Conservation (phyloP, 2,329 filamentous ascomycete species). For the Lasiodiplodia theobromae region DNA sequence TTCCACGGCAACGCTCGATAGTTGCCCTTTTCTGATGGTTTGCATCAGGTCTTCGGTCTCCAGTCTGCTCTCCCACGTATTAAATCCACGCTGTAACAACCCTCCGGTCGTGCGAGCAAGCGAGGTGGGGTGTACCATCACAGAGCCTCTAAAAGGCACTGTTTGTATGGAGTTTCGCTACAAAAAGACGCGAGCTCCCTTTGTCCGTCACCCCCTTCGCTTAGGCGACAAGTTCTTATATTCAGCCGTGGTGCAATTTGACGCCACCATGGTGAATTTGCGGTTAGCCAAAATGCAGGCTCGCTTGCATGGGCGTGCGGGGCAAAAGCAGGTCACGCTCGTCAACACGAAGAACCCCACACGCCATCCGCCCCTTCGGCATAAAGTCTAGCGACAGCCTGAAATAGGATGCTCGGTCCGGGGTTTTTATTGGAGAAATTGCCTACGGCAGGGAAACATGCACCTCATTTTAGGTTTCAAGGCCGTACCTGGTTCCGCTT, state of each 20-base stretch:
- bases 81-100: no score
- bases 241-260: constrained; percentile 19
- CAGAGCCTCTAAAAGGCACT: background rate
- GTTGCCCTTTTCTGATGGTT: background rate
- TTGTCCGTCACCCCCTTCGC: background rate
- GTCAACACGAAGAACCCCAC: constrained; percentile 16
- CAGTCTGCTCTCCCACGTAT: background rate
- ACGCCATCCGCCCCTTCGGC: constrained; percentile 3
- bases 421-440: background rate
- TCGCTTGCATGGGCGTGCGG: constrained; percentile 19
- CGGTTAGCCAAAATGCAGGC: constrained; percentile 4
- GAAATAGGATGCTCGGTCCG: constrained; percentile 6
- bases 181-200: background rate
- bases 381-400: constrained; percentile 19
- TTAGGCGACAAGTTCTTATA: background rate
- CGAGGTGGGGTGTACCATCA: background rate
- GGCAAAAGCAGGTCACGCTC: constrained; percentile 3
- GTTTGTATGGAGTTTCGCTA: background rate
- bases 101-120: constrained; percentile 7
- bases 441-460: background rate
- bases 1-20: background rate
- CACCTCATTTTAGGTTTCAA: constrained; percentile 8
- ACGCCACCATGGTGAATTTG: constrained; percentile 12
- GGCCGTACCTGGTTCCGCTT: background rate
- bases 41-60: background rate